A percentile compares a stretch with the other conserved stretches of the same genome.
These are phyloP conservation scores for Vitis rotundifolia DNA, from an alignment of 164 flowering plant species.

Conservation along the genomic window DNA sequence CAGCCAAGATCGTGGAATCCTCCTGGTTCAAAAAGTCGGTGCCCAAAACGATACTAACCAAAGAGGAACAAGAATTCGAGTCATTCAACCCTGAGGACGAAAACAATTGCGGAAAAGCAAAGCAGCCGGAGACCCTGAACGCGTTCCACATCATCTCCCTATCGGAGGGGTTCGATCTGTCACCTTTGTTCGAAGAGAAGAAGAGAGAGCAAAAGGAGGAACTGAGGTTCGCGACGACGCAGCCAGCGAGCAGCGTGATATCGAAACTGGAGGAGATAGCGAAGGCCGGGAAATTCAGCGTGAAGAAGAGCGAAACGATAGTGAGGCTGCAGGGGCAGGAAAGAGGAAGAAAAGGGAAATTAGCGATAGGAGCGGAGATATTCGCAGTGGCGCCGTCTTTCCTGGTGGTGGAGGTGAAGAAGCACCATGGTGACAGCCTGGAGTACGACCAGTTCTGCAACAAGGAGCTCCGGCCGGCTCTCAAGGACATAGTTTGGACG, in stretches of 20 bases:
- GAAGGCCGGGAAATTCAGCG: conserved; percentile 28
- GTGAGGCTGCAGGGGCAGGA: conserved; percentile 48
- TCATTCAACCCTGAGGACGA: conserved; percentile 1
- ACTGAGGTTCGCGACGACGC: conserved; percentile 41
- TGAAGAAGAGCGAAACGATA: conserved; percentile 36
- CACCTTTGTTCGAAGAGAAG: conserved; percentile 44
- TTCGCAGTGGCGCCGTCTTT: conserved; percentile 60
- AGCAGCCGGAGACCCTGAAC: conserved; percentile 32
- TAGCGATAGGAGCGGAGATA: conserved; percentile 57
- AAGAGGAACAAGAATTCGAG: conserved; percentile 19
- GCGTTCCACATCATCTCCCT: conserved; percentile 46
- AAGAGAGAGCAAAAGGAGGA: conserved; percentile 44
- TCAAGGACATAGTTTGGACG: conserved; percentile 71
- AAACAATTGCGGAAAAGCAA: not conserved
- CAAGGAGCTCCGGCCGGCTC: conserved; percentile 66
- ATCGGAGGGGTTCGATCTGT: conserved; percentile 47
- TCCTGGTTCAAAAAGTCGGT: conserved; percentile 39
- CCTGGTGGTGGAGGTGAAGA: conserved; percentile 70
- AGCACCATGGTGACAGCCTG: conserved; percentile 62
- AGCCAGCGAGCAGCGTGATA: conserved; percentile 43
- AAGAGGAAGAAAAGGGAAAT: conserved; percentile 61
- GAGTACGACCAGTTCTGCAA: conserved; percentile 73
- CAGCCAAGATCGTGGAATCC: conserved; percentile 29
- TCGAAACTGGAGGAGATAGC: conserved; percentile 45
- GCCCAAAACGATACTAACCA: conserved; percentile 10